A percentile compares a stretch with the other conserved stretches of the same genome.
Evolutionary conservation across 345 rosid species (phyloP).

Genomic region (Lepidium sativum): DNA sequence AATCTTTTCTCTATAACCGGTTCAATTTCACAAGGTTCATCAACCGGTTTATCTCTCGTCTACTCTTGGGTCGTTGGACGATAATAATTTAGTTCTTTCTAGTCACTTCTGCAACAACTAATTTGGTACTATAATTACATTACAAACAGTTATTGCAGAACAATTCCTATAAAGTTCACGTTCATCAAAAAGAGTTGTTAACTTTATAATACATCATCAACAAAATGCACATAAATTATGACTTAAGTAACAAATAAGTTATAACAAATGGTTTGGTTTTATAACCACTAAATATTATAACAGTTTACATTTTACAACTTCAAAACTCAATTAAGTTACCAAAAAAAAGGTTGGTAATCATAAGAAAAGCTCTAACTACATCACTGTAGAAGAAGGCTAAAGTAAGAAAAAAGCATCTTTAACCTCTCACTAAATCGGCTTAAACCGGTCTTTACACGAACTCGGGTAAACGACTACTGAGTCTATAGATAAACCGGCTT

Average conservation of each 20-base stretch:
- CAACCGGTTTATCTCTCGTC: neutral
- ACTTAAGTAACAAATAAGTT: no score
- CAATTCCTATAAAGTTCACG: no score
- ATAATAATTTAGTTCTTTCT: neutral
- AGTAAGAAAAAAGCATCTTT: constrained; percentile 9
- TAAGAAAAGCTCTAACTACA: neutral
- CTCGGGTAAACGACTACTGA: constrained; percentile 65
- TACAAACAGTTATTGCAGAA: no score
- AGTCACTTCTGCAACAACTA: neutral
- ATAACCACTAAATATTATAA: neutral
- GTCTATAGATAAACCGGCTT: constrained; percentile 90
- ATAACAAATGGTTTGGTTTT: neutral
- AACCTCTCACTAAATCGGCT: constrained; percentile 19
- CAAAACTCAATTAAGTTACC: neutral
- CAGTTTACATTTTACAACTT: neutral
- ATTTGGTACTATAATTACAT: no score
- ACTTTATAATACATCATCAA: neutral
- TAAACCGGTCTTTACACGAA: constrained; percentile 32
- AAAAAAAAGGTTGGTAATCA: neutral
- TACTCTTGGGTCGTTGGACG: neutral
- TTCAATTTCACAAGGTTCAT: neutral
- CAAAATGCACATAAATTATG: neutral
- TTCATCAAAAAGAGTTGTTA: neutral
- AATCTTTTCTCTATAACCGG: neutral
- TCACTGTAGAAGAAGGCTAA: constrained; percentile 10